Conservation (phyloP, 202 grass and related monocot genomes). For the Schoenoplectus tabernaemontani region DNA sequence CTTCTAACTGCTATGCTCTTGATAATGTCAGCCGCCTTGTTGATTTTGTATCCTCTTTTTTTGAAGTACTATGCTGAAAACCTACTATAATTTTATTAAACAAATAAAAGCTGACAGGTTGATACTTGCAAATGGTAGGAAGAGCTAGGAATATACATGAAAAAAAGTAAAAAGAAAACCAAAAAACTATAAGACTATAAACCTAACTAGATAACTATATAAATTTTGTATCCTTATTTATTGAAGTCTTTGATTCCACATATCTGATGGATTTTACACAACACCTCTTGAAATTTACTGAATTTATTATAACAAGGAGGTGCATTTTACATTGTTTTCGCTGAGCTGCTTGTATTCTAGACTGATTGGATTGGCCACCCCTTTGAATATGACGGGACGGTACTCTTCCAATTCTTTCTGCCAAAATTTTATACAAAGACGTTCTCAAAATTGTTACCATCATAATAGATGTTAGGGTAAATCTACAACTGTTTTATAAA, state of each 20-base stretch:
- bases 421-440: background rate
- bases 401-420: slow-evolving; percentile 30
- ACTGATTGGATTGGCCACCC: slow-evolving; percentile 46
- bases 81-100: too few species aligned
- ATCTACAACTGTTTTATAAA: slow-evolving; percentile 26
- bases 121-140: too few species aligned
- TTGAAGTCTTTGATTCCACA: background rate
- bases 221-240: slow-evolving; percentile 84
- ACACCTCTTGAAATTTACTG: background rate
- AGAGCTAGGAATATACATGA: too few species aligned
- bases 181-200: too few species aligned
- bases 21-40: slow-evolving; percentile 69
- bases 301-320: slow-evolving; percentile 14
- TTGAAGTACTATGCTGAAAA: too few species aligned
- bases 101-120: too few species aligned
- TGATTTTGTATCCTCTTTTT: too few species aligned
- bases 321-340: slow-evolving; percentile 37
- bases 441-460: slow-evolving; percentile 8
- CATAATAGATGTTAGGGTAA: background rate
- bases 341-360: slow-evolving; percentile 38
- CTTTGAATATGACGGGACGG: slow-evolving; percentile 71
- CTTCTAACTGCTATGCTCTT: slow-evolving; percentile 68
- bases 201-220: too few species aligned
- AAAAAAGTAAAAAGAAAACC: too few species aligned
- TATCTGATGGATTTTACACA: background rate